A percentile compares a stretch with the other conserved stretches of the same genome.
Evolutionary conservation across 768 basidiomycete species (phyloP).

Genomic region (Tephrocybe sp.): DNA sequence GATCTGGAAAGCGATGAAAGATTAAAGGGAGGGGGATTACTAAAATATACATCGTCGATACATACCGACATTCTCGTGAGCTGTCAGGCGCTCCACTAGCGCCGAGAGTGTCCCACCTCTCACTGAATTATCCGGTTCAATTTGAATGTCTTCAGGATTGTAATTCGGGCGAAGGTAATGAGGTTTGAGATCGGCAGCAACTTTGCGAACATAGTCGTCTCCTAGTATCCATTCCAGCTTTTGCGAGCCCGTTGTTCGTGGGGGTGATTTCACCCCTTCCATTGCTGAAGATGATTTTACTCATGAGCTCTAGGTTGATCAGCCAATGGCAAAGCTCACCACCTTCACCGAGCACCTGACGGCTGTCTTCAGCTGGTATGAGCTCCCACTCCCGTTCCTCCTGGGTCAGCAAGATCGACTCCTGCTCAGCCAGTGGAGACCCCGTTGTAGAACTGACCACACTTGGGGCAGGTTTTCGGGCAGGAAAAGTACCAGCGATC

Average conservation of each 20-base stretch:
- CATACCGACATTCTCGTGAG: constrained; percentile 86
- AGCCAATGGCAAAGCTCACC: no score
- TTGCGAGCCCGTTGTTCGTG: constrained; percentile 34
- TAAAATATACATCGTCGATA: constrained; percentile 6
- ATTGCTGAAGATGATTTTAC: neutral
- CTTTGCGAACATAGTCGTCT: constrained; percentile 42
- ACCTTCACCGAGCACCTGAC: constrained; percentile 29
- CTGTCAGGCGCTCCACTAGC: constrained; percentile 85
- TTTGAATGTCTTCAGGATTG: constrained; percentile 73
- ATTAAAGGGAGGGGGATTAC: neutral
- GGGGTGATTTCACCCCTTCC: constrained; percentile 25
- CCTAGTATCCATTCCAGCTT: constrained; percentile 75
- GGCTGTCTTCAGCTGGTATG: neutral
- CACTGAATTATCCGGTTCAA: constrained; percentile 82
- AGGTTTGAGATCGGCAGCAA: constrained; percentile 52
- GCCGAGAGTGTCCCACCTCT: constrained; percentile 85
- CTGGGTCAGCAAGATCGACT: neutral
- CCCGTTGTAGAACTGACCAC: neutral
- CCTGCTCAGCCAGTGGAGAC: constrained; percentile 1
- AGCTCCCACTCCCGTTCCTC: constrained; percentile 5
- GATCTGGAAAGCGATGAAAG: constrained; percentile 33
- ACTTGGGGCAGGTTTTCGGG: constrained; percentile 17
- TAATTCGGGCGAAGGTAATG: constrained; percentile 89
- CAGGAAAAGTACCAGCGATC: neutral
- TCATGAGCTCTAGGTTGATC: no score